These are phyloP conservation scores for Suillus plorans DNA, from an alignment of 768 basidiomycete species.

Conservation along the genomic window DNA sequence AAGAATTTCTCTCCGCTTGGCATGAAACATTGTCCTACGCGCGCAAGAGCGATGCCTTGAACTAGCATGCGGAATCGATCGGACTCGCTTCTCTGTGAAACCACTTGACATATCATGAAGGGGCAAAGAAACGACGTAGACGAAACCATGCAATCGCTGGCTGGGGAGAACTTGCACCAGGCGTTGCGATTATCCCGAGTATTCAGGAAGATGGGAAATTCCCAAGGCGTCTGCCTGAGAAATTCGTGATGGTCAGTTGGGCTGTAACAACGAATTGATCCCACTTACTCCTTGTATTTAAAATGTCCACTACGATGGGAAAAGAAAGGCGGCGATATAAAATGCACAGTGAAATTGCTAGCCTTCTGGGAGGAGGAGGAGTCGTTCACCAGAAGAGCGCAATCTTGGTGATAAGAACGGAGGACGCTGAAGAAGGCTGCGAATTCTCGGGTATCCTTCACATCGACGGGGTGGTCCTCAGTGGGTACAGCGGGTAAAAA, in stretches of 20 bases:
- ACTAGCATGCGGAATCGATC: constrained; percentile 14
- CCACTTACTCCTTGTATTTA: constrained; percentile 3
- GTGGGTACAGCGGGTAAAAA: not conserved
- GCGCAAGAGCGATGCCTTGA: constrained; percentile 9
- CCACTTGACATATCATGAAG: constrained; percentile 14
- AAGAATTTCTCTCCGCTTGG: constrained; percentile 5
- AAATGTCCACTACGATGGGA: not conserved
- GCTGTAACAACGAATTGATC: not conserved
- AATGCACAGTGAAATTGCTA: constrained; percentile 12
- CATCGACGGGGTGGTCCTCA: not conserved
- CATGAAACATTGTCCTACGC: not conserved
- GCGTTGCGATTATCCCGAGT: accelerated
- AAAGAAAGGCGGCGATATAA: constrained; percentile 16
- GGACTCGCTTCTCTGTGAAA: not conserved
- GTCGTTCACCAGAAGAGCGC: not conserved
- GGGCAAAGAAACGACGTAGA: not conserved
- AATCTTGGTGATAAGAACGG: constrained; percentile 5
- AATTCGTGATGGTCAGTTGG: not conserved
- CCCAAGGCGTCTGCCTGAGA: constrained; percentile 13
- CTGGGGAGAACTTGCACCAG: constrained; percentile 8
- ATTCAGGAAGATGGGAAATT: constrained; percentile 14
- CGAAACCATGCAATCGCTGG: constrained; percentile 9
- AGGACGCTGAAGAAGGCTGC: constrained; percentile 9
- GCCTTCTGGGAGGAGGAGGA: constrained; percentile 10
- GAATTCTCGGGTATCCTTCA: constrained; percentile 7